Evolutionary conservation across 1,284 basidiomycete species (phyloP).

Genomic region (Cryptococcus sp.): DNA sequence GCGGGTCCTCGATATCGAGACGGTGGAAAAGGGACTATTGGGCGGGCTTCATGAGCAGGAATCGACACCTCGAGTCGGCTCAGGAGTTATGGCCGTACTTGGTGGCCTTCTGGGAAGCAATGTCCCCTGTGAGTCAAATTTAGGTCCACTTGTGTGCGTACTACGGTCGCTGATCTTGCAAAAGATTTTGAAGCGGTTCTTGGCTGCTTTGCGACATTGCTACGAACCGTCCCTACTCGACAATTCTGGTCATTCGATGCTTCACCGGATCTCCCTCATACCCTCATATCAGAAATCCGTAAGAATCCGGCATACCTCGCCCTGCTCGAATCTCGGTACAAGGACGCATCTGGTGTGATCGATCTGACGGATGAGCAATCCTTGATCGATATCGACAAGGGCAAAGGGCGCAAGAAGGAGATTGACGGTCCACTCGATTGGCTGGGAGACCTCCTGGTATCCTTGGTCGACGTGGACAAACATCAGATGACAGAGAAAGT

Average conservation of each 20-base stretch:
- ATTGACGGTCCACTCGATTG: conserved; percentile 28
- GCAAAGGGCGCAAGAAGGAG: conserved; percentile 27
- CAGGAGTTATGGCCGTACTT: conserved; percentile 34
- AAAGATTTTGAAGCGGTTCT: conserved; percentile 69
- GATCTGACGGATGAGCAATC: not conserved
- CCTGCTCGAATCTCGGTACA: conserved; percentile 53
- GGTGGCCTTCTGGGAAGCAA: conserved; percentile 50
- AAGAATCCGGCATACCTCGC: conserved; percentile 67
- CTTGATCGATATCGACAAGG: conserved; percentile 11
- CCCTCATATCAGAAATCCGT: conserved; percentile 78
- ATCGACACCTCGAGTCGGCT: conserved; percentile 5
- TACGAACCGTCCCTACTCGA: conserved; percentile 62
- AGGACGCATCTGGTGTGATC: not conserved
- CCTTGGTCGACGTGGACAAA: conserved; percentile 29
- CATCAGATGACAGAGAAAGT: not conserved
- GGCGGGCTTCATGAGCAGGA: conserved; percentile 21
- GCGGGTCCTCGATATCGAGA: conserved; percentile 28
- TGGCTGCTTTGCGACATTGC: conserved; percentile 53
- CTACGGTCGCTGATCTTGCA: conserved; percentile 33
- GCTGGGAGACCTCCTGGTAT: conserved; percentile 41
- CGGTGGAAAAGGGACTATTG: conserved; percentile 38
- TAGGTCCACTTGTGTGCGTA: conserved; percentile 31
- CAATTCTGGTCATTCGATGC: conserved; percentile 68
- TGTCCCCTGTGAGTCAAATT: conserved; percentile 42
- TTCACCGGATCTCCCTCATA: conserved; percentile 59